Evolutionary conservation across 2,329 filamentous ascomycete species (phyloP), one percentile per base, ranked within the genome.

Genomic region (Fusarium mangiferae): DNA sequence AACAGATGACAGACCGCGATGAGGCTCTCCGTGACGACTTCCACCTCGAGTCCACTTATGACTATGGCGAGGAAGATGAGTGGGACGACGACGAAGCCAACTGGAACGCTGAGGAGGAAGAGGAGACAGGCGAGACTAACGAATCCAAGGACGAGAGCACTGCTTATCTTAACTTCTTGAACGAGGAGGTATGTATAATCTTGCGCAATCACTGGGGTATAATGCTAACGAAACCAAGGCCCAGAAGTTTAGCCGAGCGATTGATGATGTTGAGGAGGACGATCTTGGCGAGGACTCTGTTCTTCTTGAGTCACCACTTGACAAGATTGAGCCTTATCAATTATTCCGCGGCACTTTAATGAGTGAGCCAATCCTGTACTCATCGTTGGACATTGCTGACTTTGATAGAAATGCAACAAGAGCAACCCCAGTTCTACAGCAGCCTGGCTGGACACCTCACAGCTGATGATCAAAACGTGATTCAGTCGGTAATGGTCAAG

Each of bases 131-230:
- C 72, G 89, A 89, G 61, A 79, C 84, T 20, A 83, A 82, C 7
- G 92, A 98, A 70, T 88, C 91, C 78, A 93, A 95, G 79, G 96
- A 98, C 78, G 96, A 98, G 84, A 96, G 94, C 81, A 93, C 93
- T 30, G 94, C 96, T 11, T 99, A 99, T 81, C 90, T 99, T 52
- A 95, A 98, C 76, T 99, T 99, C 86, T 85, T 99, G 35, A 97
- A 96, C 77, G 93, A 97, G 81, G 96, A 98, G 87, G 93, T 92
- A 80, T 81, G 87, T 79, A 39, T 10, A 18, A 15, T 30, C 18
- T 1, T 30, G 18, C 49, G 10, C 51, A n/a, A 44, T 15, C 52
- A 42, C 42, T 52, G 18, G 10, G 39, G 10, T 28, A 22, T 12
- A n/a, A 44, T 36, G 46, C 78, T 82, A 68, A 82, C 67, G 7